A percentile compares a stretch with the other conserved stretches of the same genome.
Conservation (phyloP, 2,329 filamentous ascomycete genomes). For the Exophiala viscosa region DNA sequence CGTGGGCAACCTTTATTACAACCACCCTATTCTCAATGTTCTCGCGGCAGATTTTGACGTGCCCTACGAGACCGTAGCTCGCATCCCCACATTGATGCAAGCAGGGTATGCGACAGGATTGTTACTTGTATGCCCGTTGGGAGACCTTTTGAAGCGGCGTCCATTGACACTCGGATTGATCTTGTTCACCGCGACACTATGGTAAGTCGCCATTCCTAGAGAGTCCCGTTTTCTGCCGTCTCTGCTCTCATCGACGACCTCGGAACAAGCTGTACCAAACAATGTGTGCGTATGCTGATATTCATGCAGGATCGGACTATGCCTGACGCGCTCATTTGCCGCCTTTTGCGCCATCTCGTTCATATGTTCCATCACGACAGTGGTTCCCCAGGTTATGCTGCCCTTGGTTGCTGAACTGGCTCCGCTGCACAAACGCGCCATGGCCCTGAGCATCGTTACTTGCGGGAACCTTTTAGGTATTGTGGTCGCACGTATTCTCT, state of each 20-base stretch:
- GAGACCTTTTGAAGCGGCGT: constrained; percentile 64
- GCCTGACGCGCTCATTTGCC: constrained; percentile 61
- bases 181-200: constrained; percentile 63
- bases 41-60: constrained; percentile 69
- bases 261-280: not conserved
- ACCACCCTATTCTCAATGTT: constrained; percentile 71
- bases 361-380: constrained; percentile 70
- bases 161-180: constrained; percentile 64
- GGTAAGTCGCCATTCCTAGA: constrained; percentile 44
- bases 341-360: constrained; percentile 69
- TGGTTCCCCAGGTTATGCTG: constrained; percentile 76
- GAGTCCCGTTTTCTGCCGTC: not conserved
- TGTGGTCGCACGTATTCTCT: constrained; percentile 69
- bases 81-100: constrained; percentile 73
- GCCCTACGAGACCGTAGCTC: constrained; percentile 62
- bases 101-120: constrained; percentile 73
- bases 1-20: constrained; percentile 69
- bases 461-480: constrained; percentile 73
- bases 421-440: constrained; percentile 63
- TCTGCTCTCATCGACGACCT: not conserved
- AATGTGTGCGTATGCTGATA: not conserved
- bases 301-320: constrained; percentile 54
- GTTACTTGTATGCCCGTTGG: constrained; percentile 70
- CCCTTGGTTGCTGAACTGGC: constrained; percentile 76
- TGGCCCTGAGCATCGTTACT: constrained; percentile 68